These are phyloP conservation scores for Acanthamoeba royreba DNA, from an alignment of 208 protist species.

Conservation along the genomic window DNA sequence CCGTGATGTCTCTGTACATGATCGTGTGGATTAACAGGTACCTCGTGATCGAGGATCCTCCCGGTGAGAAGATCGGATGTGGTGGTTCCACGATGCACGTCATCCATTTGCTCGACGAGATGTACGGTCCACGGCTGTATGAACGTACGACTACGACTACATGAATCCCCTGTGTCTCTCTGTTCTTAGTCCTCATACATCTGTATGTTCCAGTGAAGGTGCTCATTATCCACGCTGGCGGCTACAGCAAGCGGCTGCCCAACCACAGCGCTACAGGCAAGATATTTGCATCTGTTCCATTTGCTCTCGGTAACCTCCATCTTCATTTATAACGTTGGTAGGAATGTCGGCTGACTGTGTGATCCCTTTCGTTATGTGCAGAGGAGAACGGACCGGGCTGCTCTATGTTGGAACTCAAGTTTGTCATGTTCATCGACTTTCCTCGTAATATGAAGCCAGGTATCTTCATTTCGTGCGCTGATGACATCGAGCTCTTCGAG, in stretches of 20 bases:
- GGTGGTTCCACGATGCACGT: constrained; percentile 60
- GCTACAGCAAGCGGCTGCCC: constrained; percentile 60
- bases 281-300: constrained; percentile 64
- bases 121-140: neutral
- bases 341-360: neutral
- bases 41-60: constrained; percentile 54
- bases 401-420: constrained; percentile 65
- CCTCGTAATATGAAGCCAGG: constrained; percentile 58
- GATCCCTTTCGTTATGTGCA: too few relatives aligned
- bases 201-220: constrained; percentile 52
- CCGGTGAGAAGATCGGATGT: constrained; percentile 60
- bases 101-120: constrained; percentile 14
- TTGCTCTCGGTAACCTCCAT: neutral
- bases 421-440: constrained; percentile 63
- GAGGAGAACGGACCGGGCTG: neutral
- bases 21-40: constrained; percentile 34
- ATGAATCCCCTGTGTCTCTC: too few relatives aligned
- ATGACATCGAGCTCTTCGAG: constrained; percentile 68
- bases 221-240: constrained; percentile 61
- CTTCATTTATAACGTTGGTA: neutral
- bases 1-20: neutral
- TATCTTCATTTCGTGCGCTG: constrained; percentile 58
- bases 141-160: too few relatives aligned
- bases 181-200: neutral
- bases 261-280: constrained; percentile 66